phyloP scores from a whole-genome alignment of 1,284 basidiomycete species.

The Puccinia hordei region DNA sequence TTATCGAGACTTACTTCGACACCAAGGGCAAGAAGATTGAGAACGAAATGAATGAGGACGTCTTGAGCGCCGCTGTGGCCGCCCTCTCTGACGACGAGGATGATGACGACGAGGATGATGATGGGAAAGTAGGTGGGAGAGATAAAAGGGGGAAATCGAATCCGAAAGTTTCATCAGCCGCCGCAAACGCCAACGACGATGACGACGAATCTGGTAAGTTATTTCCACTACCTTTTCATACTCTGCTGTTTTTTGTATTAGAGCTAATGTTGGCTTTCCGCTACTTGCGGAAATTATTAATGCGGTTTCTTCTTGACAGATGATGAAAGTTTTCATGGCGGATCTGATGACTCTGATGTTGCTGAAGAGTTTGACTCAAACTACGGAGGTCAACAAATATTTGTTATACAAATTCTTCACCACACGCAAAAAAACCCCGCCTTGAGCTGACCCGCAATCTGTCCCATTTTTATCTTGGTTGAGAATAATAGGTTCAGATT shows the following conservation, averaged over 20 bases:
- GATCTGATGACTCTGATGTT: conserved; percentile 43
- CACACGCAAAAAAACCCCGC: too few relatives aligned
- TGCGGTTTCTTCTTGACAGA: conserved; percentile 4
- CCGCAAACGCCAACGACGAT: conserved; percentile 50
- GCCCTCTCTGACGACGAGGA: conserved; percentile 72
- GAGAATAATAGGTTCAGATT: not conserved
- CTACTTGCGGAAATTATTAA: not conserved
- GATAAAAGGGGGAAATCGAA: conserved; percentile 54
- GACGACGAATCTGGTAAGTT: conserved; percentile 53
- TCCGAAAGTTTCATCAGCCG: conserved; percentile 47
- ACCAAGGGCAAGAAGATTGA: conserved; percentile 91
- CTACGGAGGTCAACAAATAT: conserved; percentile 34
- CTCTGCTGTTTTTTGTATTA: too few relatives aligned
- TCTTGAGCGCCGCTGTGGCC: conserved; percentile 68
- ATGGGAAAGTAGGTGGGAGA: conserved; percentile 67
- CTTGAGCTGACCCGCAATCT: not conserved
- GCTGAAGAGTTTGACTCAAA: conserved; percentile 49
- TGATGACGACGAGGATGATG: conserved; percentile 64
- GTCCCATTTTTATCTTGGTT: not conserved
- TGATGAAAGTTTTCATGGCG: conserved; percentile 44
- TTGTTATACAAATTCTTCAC: too few relatives aligned
- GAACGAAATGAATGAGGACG: conserved; percentile 91
- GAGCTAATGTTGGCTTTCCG: too few relatives aligned
- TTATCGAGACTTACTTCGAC: conserved; percentile 79
- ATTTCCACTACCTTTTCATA: not conserved